phyloP scores from a whole-genome alignment of 768 basidiomycete genomes.

The Mycena galopus region DNA sequence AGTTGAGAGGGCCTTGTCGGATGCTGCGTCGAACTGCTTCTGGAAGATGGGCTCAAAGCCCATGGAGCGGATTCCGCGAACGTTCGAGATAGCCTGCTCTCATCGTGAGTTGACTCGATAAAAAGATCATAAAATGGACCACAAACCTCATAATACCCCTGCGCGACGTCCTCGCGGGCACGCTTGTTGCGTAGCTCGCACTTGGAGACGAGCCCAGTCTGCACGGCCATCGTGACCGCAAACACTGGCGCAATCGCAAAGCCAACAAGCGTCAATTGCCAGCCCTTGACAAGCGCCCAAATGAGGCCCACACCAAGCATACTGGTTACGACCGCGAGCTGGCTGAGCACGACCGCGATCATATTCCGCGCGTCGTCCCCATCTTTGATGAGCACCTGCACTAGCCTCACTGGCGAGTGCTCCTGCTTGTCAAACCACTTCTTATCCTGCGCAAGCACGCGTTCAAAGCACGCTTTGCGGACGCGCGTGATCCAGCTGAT shows the following conservation, averaged over 20 bases:
- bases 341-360: conserved; percentile 55
- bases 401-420: conserved; percentile 67
- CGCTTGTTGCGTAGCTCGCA: conserved; percentile 87
- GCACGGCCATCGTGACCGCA: conserved; percentile 76
- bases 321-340: conserved; percentile 75
- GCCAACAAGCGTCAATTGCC: conserved; percentile 84
- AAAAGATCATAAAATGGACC: conserved; percentile 8
- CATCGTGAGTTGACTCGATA: background rate
- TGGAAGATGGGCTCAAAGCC: conserved; percentile 82
- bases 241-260: conserved; percentile 80
- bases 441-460: conserved; percentile 85
- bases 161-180: conserved; percentile 86
- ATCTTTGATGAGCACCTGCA: conserved; percentile 81
- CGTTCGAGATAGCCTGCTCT: conserved; percentile 78
- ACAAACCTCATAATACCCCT: conserved; percentile 87
- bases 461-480: conserved; percentile 67
- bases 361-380: conserved; percentile 77
- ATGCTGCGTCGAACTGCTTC: conserved; percentile 75
- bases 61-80: conserved; percentile 92
- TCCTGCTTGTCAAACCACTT: conserved; percentile 84
- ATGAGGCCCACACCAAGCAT: conserved; percentile 89
- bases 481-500: conserved; percentile 82
- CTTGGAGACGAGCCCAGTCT: conserved; percentile 76
- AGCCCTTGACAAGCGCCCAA: conserved; percentile 81
- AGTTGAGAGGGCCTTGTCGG: conserved; percentile 69